Evolutionary conservation across 1,284 basidiomycete species (phyloP).

Genomic region (Pisolithus thermaeus): DNA sequence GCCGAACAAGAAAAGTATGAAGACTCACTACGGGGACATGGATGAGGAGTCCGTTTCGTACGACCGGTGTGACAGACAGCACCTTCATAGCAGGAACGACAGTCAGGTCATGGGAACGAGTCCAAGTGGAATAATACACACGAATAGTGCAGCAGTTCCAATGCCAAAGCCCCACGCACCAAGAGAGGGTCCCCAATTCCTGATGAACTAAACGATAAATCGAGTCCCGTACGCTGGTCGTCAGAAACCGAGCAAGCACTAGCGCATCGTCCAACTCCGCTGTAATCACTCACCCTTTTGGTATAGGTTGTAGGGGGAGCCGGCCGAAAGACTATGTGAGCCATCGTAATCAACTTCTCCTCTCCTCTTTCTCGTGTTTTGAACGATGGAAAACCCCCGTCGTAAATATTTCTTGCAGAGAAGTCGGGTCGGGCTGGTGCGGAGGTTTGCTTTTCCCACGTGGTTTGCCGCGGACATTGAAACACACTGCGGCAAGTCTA

Average conservation of each 20-base stretch:
- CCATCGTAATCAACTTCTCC: constrained; percentile 12
- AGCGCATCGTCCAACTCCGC: neutral
- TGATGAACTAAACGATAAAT: constrained; percentile 32
- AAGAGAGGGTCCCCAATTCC: constrained; percentile 54
- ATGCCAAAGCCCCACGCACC: constrained; percentile 65
- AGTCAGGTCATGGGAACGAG: constrained; percentile 2
- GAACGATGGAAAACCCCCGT: neutral
- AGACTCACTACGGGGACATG: constrained; percentile 54
- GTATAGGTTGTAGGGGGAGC: constrained; percentile 16
- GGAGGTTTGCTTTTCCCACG: constrained; percentile 15
- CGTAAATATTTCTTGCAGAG: too few relatives aligned
- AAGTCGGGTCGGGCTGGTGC: constrained; percentile 12
- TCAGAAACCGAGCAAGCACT: neutral
- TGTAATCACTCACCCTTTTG: constrained; percentile 16
- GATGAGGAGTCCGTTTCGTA: constrained; percentile 51
- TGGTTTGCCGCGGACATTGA: constrained; percentile 11
- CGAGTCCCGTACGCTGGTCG: neutral
- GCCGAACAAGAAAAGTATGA: too few relatives aligned
- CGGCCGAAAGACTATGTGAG: constrained; percentile 19
- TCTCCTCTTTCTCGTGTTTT: neutral
- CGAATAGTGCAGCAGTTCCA: constrained; percentile 61
- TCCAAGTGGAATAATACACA: constrained; percentile 32
- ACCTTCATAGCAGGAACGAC: constrained; percentile 31
- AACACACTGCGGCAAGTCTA: neutral
- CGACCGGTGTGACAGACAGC: constrained; percentile 62